Base-by-base conservation (phyloP, 1,139 yeast species). In the Protomyces inouyei region DNA sequence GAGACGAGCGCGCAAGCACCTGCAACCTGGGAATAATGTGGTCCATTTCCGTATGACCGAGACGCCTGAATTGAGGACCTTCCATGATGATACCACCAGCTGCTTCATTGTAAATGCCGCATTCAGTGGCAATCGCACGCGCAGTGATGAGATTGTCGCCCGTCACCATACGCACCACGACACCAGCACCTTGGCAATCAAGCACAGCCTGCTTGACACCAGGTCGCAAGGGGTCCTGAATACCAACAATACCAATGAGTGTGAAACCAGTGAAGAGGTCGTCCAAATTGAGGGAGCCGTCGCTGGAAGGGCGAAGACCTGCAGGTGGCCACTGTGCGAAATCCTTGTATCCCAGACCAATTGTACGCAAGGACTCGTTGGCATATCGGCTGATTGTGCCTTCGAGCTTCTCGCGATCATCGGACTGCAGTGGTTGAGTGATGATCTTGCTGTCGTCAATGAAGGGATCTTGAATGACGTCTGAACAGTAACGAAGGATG, bases 61-160 rank as follows among this genome's bases (percentile, higher is more conserved):
- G 79, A 69, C 83, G 83, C 67, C 98, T 80, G 77, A 93, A 93
- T 3, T 74, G 80, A 0, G 98, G 97, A 10, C 99, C 99, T 75
- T 93, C 98, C 93, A 93, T 88, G 67, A 85, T 88, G 16, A 88
- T 82, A 56, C 78, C 79, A 6, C 76, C 80, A 0, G 83, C 80
- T 8, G 81, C 76, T 43, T 43, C 48, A 43, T 43, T 43, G 61
- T 90, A 77, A 66, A 93, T 93, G 65, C 93, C 89, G 78, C 98
- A 95, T 67, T 86, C 86, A 69, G 81, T 80, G 3, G 97, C 90
- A 70, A 93, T 93, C 0, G 98, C 95, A 70, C 83, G 84, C 6
- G 98, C 98, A 5, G 98, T 93, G 60, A 84, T 79, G 67, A 92
- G 74, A 73, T 92, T 92, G 75, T 93, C 98, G 75, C 98, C 98